phyloP scores from a whole-genome alignment of 2,329 filamentous ascomycete genomes.

The Cercospora sp. region DNA sequence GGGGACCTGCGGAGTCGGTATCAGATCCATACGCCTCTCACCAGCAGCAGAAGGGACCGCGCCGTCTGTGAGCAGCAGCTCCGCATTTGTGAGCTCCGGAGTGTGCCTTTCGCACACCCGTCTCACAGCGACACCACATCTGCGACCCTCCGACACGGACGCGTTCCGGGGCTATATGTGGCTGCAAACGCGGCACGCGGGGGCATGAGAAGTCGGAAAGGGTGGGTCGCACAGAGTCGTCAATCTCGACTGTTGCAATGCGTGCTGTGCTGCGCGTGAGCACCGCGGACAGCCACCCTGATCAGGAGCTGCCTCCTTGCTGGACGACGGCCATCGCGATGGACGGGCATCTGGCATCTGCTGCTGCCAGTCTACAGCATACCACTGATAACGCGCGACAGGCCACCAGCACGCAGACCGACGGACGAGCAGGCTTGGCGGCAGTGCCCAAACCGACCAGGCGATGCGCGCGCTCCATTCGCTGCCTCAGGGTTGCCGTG shows the following conservation, averaged over 20 bases:
- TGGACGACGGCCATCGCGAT: not conserved
- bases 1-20: constrained; percentile 9
- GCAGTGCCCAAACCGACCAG: not conserved
- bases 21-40: not conserved
- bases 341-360: not conserved
- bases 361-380: not conserved
- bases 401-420: not conserved
- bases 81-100: not conserved
- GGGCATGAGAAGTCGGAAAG: constrained; percentile 8
- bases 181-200: not conserved
- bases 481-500: not conserved
- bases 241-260: constrained; percentile 6
- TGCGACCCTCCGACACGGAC: not conserved
- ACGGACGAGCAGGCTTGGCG: not conserved
- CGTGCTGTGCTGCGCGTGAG: constrained; percentile 5
- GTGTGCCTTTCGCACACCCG: not conserved
- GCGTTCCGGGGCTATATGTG: not conserved
- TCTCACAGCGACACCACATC: not conserved
- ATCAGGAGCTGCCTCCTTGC: not conserved
- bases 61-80: not conserved
- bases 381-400: not conserved
- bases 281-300: not conserved
- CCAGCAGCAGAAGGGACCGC: not conserved
- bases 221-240: constrained; percentile 6
- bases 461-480: not conserved